A percentile compares a stretch with the other conserved stretches of the same genome.
Evolutionary conservation across 208 protist genomes (phyloP).

Genomic region (Angomonas ambiguus): DNA sequence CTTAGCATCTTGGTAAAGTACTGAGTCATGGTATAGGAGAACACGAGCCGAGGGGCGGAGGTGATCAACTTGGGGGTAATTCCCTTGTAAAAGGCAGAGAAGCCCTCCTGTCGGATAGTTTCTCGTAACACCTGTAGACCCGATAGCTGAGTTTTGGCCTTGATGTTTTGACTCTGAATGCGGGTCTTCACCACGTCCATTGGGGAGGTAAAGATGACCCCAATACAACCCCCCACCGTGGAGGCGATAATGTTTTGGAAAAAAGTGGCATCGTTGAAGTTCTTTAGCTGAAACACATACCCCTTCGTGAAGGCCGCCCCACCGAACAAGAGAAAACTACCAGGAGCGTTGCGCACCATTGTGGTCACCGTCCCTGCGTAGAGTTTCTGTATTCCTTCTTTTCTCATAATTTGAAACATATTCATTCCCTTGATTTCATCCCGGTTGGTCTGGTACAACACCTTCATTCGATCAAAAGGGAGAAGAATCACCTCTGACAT

Average conservation of each 20-base stretch:
- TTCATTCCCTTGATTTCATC: constrained; percentile 27
- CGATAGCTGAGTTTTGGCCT: constrained; percentile 24
- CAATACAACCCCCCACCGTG: constrained; percentile 52
- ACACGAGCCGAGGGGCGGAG: constrained; percentile 69
- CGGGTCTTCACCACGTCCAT: constrained; percentile 86
- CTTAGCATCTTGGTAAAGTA: constrained; percentile 60
- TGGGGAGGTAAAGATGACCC: constrained; percentile 57
- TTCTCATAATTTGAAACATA: constrained; percentile 26
- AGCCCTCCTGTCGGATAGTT: constrained; percentile 51
- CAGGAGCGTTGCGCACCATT: constrained; percentile 49
- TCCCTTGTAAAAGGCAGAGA: constrained; percentile 81
- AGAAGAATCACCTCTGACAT: constrained; percentile 58
- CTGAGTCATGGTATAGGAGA: constrained; percentile 86
- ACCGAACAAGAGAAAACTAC: constrained; percentile 71
- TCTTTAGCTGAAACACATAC: constrained; percentile 49
- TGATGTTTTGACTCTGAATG: constrained; percentile 61
- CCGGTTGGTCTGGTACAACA: constrained; percentile 71
- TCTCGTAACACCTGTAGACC: constrained; percentile 47
- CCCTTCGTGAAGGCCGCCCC: constrained; percentile 69
- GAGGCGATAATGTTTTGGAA: constrained; percentile 60
- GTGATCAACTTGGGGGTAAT: constrained; percentile 75
- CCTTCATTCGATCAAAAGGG: constrained; percentile 81
- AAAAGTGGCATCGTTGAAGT: constrained; percentile 63
- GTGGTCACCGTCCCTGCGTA: constrained; percentile 59
- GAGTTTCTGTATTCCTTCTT: constrained; percentile 37